A percentile compares a stretch with the other conserved stretches of the same genome.
phyloP scores from a whole-genome alignment of 2,329 filamentous ascomycete genomes.

The Exophiala sideris region DNA sequence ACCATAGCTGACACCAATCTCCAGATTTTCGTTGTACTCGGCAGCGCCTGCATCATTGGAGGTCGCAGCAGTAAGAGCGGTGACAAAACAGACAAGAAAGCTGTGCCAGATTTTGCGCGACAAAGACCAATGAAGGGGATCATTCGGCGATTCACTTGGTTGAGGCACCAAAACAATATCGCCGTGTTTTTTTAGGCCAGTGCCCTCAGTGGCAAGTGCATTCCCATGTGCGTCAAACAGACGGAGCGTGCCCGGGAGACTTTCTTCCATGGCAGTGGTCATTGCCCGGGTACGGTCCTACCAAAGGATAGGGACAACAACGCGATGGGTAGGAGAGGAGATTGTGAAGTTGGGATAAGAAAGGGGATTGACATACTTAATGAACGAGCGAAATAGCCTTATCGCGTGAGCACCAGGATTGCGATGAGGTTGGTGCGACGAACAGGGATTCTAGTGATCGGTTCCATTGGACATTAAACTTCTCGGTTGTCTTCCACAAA shows the following conservation, averaged over 20 bases:
- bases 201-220: slow-evolving; percentile 17
- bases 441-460: too few relatives aligned
- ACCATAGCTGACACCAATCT: slow-evolving; percentile 51
- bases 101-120: slow-evolving; percentile 52
- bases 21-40: slow-evolving; percentile 48
- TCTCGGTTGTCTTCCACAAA: background rate
- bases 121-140: slow-evolving; percentile 52
- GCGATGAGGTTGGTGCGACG: too few relatives aligned
- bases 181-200: slow-evolving; percentile 30
- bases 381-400: too few relatives aligned
- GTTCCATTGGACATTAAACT: background rate
- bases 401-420: too few relatives aligned
- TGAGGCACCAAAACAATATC: slow-evolving; percentile 54
- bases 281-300: background rate
- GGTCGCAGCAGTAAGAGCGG: slow-evolving; percentile 54
- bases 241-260: slow-evolving; percentile 27
- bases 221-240: slow-evolving; percentile 26
- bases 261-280: slow-evolving; percentile 8
- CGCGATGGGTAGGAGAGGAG: background rate
- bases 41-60: slow-evolving; percentile 56
- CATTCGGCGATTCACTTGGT: slow-evolving; percentile 52
- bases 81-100: slow-evolving; percentile 52
- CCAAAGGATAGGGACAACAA: background rate
- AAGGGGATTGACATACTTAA: too few relatives aligned
- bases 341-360: too few relatives aligned